Percentiles rank a stretch among this genome's conserved stretches.
Evolutionary conservation across 345 rosid genomes (phyloP).

Genomic region (Dipteronia sinensis): DNA sequence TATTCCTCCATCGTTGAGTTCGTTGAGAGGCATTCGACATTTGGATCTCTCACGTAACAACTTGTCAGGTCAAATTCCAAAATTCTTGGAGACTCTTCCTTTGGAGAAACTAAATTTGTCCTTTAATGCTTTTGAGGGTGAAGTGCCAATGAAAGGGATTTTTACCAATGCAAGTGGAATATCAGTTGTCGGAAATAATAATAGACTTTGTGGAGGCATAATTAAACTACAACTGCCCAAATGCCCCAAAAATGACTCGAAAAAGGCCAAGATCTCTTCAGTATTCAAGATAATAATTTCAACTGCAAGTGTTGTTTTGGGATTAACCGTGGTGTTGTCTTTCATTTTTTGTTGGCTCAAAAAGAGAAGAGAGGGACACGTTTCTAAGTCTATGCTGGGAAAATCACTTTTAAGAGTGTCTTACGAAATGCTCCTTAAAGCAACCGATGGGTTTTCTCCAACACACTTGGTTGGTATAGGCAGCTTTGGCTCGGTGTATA

Average conservation of each 20-base stretch:
- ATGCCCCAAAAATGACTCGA: background rate
- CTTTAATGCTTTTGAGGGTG: too few relatives aligned
- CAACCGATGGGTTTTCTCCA: slow-evolving; percentile 23
- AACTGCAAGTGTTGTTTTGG: background rate
- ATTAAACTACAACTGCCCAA: background rate
- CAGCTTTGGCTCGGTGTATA: slow-evolving; percentile 26
- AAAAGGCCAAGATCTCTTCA: background rate
- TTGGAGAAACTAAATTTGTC: too few relatives aligned
- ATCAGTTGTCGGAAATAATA: too few relatives aligned
- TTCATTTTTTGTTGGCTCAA: background rate
- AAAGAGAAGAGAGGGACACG: background rate
- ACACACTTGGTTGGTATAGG: slow-evolving; percentile 22
- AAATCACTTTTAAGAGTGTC: slow-evolving; percentile 10
- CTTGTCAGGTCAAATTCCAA: too few relatives aligned
- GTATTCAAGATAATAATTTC: background rate
- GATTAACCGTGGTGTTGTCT: background rate
- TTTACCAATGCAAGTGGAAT: too few relatives aligned
- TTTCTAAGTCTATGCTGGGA: background rate
- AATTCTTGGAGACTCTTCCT: too few relatives aligned
- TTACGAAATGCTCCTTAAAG: slow-evolving; percentile 12
- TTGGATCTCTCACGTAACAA: too few relatives aligned
- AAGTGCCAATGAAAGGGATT: too few relatives aligned
- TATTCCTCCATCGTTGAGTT: too few relatives aligned
- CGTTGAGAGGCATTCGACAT: too few relatives aligned
- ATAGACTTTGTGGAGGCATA: too few relatives aligned